Base-by-base conservation (phyloP, 345 rosid genomes). In the Atalantia buxifolia region DNA sequence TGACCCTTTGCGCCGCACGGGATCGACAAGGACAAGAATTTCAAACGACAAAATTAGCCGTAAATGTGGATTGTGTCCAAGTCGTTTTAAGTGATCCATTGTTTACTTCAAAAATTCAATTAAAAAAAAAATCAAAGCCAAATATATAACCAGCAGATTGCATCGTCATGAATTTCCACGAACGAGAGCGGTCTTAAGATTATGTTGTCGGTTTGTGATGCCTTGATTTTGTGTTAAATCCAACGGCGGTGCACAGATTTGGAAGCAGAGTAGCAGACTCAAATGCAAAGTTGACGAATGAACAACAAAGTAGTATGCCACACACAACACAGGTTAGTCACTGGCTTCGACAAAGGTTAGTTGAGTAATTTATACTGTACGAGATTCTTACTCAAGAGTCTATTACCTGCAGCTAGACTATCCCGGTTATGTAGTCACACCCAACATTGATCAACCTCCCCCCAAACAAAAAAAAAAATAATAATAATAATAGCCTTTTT, bases 401-500 rank as follows among this genome's bases (percentile, higher is more conserved):
- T 38, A 9, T 74, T 25, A 19, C 0, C 68, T 18, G 33, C 16
- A 24, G 76, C 25, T 45, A 45, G 50, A 45, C 5, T 12, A 45
- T 3, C 50, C 50, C 1, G 18, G 4, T 13, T 0, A 12, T 13
- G 22, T 4, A 27, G 59, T 45, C 56, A 31, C 5, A 8, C 16
- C 48, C 27, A 2, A 18, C 38, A n/a, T 2, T 0, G 19, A 19
- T 27, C 1, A 25, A 61, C 50, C 0, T 45, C 0, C 45, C 45
- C 13, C 45, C 2, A 0, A 0, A 10, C 7, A 10, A 40, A 40
- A 9, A 40, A 0, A 40, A 40, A 0, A 9, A 40, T 0, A 38
- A 33, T 33, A 33, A 33, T 33, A 0, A 5, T 1, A 28, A 28
- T 28, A n/a, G n/a, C 30, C 1, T 18, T 55, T 19, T 30, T 5